Percentiles rank a stretch among this genome's conserved stretches.
Evolutionary conservation across 1,139 yeast species (phyloP).

Genomic region (Hansenula anomala): DNA sequence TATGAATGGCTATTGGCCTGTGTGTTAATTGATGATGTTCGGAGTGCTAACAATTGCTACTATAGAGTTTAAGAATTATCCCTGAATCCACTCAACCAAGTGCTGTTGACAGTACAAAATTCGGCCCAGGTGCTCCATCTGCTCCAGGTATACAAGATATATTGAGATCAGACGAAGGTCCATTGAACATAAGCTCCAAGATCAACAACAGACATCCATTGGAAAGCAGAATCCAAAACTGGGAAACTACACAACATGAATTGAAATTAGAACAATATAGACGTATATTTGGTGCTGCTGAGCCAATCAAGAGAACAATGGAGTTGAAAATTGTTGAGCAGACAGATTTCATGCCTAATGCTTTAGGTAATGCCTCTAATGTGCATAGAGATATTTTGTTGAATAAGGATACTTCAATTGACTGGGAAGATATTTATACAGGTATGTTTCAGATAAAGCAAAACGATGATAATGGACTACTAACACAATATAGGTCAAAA

Average conservation of each 20-base stretch:
- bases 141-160: conserved; percentile 62
- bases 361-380: conserved; percentile 47
- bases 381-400: conserved; percentile 74
- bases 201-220: conserved; percentile 86
- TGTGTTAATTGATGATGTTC: no score
- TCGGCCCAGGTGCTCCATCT: conserved; percentile 50
- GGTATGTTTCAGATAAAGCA: conserved; percentile 17
- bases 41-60: neutral
- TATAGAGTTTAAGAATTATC: conserved; percentile 35
- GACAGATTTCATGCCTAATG: conserved; percentile 68
- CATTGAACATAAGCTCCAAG: conserved; percentile 57
- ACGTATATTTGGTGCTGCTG: conserved; percentile 86
- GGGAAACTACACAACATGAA: conserved; percentile 77
- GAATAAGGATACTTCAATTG: conserved; percentile 70
- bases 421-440: conserved; percentile 91
- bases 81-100: conserved; percentile 41
- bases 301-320: conserved; percentile 83
- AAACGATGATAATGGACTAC: neutral
- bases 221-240: conserved; percentile 64
- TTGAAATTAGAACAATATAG: conserved; percentile 74
- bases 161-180: conserved; percentile 54
- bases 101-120: conserved; percentile 41
- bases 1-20: no score
- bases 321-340: conserved; percentile 70
- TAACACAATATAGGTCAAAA: conserved; percentile 6